Conservation (phyloP, 164 flowering plant species). For the Amborella trichopoda region DNA sequence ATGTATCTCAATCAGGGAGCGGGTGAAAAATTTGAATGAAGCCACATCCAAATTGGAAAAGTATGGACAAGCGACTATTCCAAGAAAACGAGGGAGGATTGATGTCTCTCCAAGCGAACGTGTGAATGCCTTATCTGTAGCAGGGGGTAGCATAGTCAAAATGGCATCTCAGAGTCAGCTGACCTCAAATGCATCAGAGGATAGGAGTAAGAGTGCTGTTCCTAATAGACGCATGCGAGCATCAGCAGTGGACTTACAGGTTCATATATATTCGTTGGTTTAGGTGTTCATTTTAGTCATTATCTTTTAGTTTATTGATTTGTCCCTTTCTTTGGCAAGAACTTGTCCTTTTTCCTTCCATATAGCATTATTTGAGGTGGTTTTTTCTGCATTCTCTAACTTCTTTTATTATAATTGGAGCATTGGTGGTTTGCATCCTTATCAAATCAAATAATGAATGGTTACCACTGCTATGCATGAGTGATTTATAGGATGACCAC, state of each 20-base stretch:
- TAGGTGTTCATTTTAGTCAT: neutral
- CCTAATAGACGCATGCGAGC: conserved; percentile 69
- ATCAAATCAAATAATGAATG: no score
- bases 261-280: conserved; percentile 6
- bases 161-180: conserved; percentile 41
- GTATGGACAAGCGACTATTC: conserved; percentile 25
- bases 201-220: conserved; percentile 42
- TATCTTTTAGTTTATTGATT: neutral
- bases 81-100: conserved; percentile 46
- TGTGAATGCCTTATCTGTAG: conserved; percentile 18
- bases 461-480: no score
- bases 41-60: conserved; percentile 42
- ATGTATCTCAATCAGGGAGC: conserved; percentile 32
- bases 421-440: no score
- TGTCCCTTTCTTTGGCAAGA: no score
- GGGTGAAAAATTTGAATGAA: conserved; percentile 45
- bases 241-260: conserved; percentile 57
- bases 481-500: no score
- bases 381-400: no score
- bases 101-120: conserved; percentile 34
- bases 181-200: conserved; percentile 38
- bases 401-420: no score
- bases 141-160: conserved; percentile 29
- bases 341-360: no score
- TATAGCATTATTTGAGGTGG: no score